A percentile compares a stretch with the other conserved stretches of the same genome.
Conservation (phyloP, 2,329 filamentous ascomycete species). For the Fusarium odoratissimum region DNA sequence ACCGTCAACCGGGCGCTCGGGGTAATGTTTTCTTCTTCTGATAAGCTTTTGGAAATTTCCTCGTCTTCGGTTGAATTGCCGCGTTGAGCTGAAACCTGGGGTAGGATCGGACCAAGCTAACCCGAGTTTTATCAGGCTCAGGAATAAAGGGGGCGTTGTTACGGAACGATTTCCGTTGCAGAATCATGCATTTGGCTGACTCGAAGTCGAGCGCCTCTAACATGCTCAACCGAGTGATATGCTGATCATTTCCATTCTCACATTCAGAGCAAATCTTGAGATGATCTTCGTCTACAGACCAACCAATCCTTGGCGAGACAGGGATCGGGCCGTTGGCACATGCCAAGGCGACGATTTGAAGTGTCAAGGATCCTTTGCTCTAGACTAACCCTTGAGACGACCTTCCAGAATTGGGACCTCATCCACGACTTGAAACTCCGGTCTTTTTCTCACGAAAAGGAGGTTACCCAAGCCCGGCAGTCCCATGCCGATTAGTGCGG, state of each 20-base stretch:
- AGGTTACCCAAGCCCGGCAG: neutral
- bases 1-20: neutral
- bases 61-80: slow-evolving; percentile 1
- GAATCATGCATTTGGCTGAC: slow-evolving; percentile 1
- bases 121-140: neutral
- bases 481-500: neutral
- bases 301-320: neutral
- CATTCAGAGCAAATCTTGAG: neutral
- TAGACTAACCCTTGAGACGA: neutral
- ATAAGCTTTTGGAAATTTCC: neutral
- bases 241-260: neutral
- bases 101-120: neutral
- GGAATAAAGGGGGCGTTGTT: neutral
- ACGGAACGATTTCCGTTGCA: neutral
- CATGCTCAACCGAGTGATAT: neutral
- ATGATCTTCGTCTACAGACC: neutral
- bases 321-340: slow-evolving; percentile 9
- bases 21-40: neutral
- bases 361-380: slow-evolving; percentile 1
- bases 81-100: slow-evolving; percentile 7
- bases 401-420: slow-evolving; percentile 19
- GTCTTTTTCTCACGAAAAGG: neutral
- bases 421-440: slow-evolving; percentile 8
- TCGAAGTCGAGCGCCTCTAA: neutral
- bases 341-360: slow-evolving; percentile 9